Percentiles rank a stretch among this genome's conserved stretches.
Evolutionary conservation across 208 protist species (phyloP).

Genomic region (Leishmania turanica): DNA sequence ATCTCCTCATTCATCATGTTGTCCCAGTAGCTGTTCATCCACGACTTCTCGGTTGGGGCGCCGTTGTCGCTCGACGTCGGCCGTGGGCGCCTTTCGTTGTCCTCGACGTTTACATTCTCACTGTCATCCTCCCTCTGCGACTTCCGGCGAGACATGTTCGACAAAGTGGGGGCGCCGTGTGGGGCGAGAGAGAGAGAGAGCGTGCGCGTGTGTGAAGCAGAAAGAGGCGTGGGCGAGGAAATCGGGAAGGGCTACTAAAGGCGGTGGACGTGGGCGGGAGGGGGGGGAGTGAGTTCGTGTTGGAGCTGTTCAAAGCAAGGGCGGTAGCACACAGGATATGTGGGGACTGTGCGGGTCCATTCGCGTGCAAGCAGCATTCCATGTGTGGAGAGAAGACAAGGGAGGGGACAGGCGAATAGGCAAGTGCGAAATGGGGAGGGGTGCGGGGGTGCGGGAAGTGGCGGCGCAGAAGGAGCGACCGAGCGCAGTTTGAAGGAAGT

Average conservation of each 20-base stretch:
- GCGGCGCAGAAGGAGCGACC: background rate
- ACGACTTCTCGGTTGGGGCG: slow-evolving; percentile 8
- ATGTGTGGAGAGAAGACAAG: background rate
- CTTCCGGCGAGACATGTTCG: background rate
- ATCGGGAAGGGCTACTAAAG: background rate
- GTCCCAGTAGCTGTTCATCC: slow-evolving; percentile 19
- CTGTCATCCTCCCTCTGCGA: background rate
- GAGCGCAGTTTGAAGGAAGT: background rate
- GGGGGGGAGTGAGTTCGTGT: background rate
- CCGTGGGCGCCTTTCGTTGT: background rate
- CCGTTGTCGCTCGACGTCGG: background rate
- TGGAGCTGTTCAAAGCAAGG: background rate
- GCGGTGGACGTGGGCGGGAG: no score
- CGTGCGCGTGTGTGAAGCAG: background rate
- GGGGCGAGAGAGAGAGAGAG: background rate
- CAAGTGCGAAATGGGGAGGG: background rate
- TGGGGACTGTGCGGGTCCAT: background rate
- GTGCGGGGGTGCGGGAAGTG: background rate
- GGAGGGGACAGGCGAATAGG: background rate
- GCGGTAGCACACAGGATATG: background rate
- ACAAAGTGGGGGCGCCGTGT: background rate
- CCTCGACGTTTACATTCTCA: background rate
- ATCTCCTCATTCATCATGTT: slow-evolving; percentile 14
- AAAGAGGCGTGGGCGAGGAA: background rate
- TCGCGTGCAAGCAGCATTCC: background rate